Evolutionary conservation across 2,329 filamentous ascomycete species (phyloP).

Genomic region (Aspergillus sp.): DNA sequence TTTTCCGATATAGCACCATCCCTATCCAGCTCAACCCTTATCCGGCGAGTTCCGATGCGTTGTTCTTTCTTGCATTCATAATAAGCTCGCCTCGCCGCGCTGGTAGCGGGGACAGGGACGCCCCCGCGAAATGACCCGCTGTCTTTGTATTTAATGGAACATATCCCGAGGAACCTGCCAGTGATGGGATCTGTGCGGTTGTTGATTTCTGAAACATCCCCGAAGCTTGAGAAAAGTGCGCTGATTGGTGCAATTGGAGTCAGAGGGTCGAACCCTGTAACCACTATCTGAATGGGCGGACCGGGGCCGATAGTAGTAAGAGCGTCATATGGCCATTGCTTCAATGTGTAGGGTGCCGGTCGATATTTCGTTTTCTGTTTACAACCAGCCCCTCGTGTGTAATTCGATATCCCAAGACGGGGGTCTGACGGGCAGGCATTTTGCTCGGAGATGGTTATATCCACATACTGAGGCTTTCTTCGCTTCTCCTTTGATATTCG

Average conservation of each 20-base stretch:
- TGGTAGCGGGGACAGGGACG: constrained; percentile 61
- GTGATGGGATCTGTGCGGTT: constrained; percentile 95
- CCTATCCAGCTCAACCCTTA: constrained; percentile 83
- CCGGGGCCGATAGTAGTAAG: constrained; percentile 82
- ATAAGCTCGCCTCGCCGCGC: constrained; percentile 72
- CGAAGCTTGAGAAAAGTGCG: constrained; percentile 37
- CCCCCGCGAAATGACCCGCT: constrained; percentile 49
- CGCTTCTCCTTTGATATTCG: constrained; percentile 53
- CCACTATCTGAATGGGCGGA: constrained; percentile 83
- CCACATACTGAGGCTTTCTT: constrained; percentile 49
- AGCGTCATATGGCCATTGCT: constrained; percentile 75
- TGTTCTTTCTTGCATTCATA: constrained; percentile 72
- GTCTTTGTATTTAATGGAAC: constrained; percentile 84
- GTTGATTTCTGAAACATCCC: constrained; percentile 79
- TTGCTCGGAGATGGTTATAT: constrained; percentile 52
- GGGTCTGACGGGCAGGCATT: constrained; percentile 70
- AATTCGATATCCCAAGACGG: constrained; percentile 64
- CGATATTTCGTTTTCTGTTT: constrained; percentile 67
- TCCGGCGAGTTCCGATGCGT: constrained; percentile 69
- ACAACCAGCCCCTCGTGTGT: constrained; percentile 57
- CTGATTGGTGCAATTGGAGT: constrained; percentile 58
- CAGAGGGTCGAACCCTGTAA: constrained; percentile 93
- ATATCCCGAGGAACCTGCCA: constrained; percentile 89
- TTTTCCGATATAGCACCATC: constrained; percentile 78
- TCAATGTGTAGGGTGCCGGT: constrained; percentile 71